Evolutionary conservation across 768 basidiomycete genomes (phyloP), one percentile per base, ranked within the genome.

Genomic region (Chalciporus sphaerocephalus): DNA sequence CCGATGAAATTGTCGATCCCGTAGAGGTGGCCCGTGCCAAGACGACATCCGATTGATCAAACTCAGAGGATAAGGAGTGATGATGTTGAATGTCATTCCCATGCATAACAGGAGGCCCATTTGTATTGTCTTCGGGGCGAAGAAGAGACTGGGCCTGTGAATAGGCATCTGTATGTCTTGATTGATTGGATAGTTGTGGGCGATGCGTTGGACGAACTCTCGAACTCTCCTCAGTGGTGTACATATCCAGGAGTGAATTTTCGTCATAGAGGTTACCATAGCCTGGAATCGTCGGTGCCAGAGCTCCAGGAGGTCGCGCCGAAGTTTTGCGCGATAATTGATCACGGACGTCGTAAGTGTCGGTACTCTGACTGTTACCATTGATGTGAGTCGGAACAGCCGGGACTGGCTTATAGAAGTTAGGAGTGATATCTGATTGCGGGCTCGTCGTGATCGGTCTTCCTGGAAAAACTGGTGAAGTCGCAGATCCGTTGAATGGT

Each of bases 371-470:
- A 12, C 30, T 18, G 6, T 44, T 41, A 9, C 52, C 52, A n/a
- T 57, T 57, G 5, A 39, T 6, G 16, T 47, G 46, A 6, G 42
- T 24, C 2, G 63, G 64, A 9, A 65, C 53, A 2, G 63, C 55
- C 6, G 64, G 64, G 4, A 65, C 63, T 11, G 64, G 63, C 44
- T 65, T 65, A 50, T 63, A 51, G 13, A 67, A 32, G 24, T 64
- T 65, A 1, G 54, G 52, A 4, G 16, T 15, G 13, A 42, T 8
- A 18, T 65, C 64, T 3, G 58, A 40, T 28, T 50, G 60, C 17
- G 42, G 39, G 40, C 34, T 42, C 22, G 20, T 15, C 21, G n/a
- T n/a, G n/a, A 34, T n/a, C 15, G 48, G 49, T 47, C 45, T 67
- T 20, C 42, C 50, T 13, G 46, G n/a, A 21, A 57, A 45, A 11